Percentiles rank a stretch among this genome's conserved stretches.
Conservation (phyloP, 352 stramenopile species). For the Saprolegnia diclina region DNA sequence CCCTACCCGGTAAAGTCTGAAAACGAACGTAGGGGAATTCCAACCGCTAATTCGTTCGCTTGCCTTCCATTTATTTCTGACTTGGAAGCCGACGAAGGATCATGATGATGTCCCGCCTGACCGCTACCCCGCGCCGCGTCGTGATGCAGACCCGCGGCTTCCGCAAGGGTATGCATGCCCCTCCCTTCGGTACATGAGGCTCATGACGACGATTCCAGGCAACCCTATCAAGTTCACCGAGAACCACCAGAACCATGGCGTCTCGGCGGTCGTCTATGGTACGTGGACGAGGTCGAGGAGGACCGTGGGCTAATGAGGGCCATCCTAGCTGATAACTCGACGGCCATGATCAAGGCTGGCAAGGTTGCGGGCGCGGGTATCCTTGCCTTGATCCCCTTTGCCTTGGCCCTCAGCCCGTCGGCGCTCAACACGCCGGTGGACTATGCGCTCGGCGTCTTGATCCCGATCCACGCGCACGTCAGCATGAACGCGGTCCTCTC, state of each 20-base stretch:
- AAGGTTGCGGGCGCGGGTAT: constrained; percentile 55
- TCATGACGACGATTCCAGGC: constrained; percentile 31
- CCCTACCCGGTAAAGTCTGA: background rate
- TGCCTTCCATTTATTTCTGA: constrained; percentile 3
- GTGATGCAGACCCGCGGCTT: constrained; percentile 42
- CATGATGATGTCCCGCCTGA: constrained; percentile 19
- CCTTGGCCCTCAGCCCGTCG: constrained; percentile 74
- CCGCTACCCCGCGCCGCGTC: background rate
- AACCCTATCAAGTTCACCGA: constrained; percentile 63
- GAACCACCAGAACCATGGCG: constrained; percentile 66
- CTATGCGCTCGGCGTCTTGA: constrained; percentile 66
- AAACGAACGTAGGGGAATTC: constrained; percentile 2
- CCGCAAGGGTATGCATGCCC: constrained; percentile 47
- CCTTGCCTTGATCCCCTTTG: constrained; percentile 53
- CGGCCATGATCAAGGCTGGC: constrained; percentile 53
- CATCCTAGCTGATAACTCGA: constrained; percentile 67
- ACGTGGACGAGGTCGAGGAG: constrained; percentile 20
- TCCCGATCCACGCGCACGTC: constrained; percentile 89
- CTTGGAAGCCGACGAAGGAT: constrained; percentile 3
- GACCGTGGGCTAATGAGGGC: background rate
- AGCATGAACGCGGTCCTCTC: constrained; percentile 92
- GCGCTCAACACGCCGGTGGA: constrained; percentile 64
- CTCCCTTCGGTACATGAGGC: background rate
- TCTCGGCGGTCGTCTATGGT: constrained; percentile 70
- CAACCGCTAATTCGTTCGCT: constrained; percentile 1